Percentiles rank a stretch among this genome's conserved stretches.
Evolutionary conservation across 176 grass and related monocot genomes (phyloP).

Genomic region (Thalia dealbata): DNA sequence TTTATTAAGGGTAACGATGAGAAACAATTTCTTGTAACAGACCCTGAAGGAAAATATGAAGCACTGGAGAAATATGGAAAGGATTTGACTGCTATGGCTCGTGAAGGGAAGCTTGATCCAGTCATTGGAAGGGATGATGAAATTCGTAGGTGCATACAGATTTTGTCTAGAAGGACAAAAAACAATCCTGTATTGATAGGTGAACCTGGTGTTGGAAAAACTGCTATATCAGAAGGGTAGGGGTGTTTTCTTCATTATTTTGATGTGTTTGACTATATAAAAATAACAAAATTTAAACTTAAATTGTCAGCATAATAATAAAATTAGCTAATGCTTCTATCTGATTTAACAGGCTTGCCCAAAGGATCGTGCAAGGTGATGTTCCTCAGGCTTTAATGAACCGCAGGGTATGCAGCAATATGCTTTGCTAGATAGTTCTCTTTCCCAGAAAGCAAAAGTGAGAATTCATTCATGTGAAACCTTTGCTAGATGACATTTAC

Average conservation of each 20-base stretch:
- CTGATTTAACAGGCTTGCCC: constrained; percentile 67
- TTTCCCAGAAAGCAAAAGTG: background rate
- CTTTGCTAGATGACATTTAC: background rate
- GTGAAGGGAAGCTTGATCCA: constrained; percentile 93
- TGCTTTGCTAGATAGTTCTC: background rate
- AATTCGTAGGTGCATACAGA: constrained; percentile 96
- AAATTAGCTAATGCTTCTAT: constrained; percentile 21
- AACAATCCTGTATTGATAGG: constrained; percentile 98
- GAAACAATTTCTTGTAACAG: constrained; percentile 33
- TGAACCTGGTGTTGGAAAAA: constrained; percentile 99
- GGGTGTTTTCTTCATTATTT: background rate
- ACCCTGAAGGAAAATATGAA: constrained; percentile 97
- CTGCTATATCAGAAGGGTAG: constrained; percentile 98
- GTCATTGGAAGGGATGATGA: constrained; percentile 99
- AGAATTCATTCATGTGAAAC: background rate
- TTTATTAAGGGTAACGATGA: constrained; percentile 2
- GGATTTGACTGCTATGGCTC: constrained; percentile 88
- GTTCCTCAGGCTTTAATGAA: constrained; percentile 92
- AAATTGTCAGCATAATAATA: background rate
- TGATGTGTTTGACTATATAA: background rate
- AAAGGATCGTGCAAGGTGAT: constrained; percentile 96
- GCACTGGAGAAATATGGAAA: constrained; percentile 96
- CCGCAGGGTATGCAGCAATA: constrained; percentile 49
- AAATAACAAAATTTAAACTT: background rate
- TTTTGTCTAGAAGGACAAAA: constrained; percentile 92